These are phyloP conservation scores for Plantago major DNA, from an alignment of 257 asterid genomes.

Conservation along the genomic window DNA sequence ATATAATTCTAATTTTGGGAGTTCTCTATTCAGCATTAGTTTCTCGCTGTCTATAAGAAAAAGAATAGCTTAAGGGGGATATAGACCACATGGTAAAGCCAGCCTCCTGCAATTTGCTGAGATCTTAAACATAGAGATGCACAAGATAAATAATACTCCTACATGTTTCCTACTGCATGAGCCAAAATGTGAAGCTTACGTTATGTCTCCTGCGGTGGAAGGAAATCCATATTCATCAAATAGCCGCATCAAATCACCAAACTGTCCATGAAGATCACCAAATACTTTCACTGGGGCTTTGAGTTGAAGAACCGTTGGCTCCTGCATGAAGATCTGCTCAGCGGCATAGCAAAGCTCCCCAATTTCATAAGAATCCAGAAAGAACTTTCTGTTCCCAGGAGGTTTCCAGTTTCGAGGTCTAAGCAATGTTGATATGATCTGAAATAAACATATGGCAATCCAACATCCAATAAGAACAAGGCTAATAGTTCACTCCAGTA, in stretches of 20 bases:
- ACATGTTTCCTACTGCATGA: constrained; percentile 8
- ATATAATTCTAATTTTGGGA: too few species aligned
- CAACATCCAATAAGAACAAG: constrained; percentile 17
- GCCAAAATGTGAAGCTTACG: constrained; percentile 51
- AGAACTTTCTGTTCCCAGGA: constrained; percentile 85
- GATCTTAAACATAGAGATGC: neutral
- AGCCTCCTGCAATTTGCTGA: neutral
- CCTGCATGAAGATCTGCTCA: constrained; percentile 97
- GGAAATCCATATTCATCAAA: constrained; percentile 99
- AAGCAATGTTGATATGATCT: constrained; percentile 89
- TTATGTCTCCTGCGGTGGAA: constrained; percentile 96
- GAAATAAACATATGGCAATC: constrained; percentile 23
- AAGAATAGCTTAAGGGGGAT: neutral
- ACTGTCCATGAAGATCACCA: constrained; percentile 99
- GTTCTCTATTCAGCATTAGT: too few species aligned
- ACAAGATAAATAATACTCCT: neutral
- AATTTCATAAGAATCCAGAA: constrained; percentile 92
- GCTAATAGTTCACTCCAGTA: neutral
- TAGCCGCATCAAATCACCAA: constrained; percentile 95
- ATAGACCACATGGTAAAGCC: neutral
- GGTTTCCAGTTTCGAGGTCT: constrained; percentile 96
- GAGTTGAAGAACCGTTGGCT: constrained; percentile 93
- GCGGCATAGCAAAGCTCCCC: constrained; percentile 99
- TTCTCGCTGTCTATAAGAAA: too few species aligned
- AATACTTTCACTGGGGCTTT: constrained; percentile 97